phyloP scores from a whole-genome alignment of 257 asterid genomes.

The Salvia splendens region DNA sequence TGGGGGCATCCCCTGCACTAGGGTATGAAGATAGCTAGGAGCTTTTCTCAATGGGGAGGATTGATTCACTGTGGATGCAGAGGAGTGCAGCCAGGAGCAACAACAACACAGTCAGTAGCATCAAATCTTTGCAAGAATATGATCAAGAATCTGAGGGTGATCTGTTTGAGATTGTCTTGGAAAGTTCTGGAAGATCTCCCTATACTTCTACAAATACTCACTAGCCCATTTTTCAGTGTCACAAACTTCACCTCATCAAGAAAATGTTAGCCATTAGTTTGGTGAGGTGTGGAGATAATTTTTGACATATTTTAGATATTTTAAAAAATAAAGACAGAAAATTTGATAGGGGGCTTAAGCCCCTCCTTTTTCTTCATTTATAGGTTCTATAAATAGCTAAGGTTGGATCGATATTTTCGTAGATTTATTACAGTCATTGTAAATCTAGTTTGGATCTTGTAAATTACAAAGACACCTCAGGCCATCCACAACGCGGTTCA shows the following conservation, averaged over 20 bases:
- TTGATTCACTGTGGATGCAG: constrained; percentile 70
- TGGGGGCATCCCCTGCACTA: constrained; percentile 49
- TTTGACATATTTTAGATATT: too few species aligned
- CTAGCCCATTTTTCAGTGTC: constrained; percentile 7
- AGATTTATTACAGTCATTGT: too few species aligned
- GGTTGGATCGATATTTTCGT: too few species aligned
- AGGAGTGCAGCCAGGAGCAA: constrained; percentile 58
- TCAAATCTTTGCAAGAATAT: constrained; percentile 43
- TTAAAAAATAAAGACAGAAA: too few species aligned
- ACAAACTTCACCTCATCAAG: constrained; percentile 3
- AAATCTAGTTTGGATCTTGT: too few species aligned
- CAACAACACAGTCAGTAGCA: constrained; percentile 50
- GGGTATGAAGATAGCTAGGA: constrained; percentile 85
- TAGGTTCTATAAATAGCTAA: too few species aligned
- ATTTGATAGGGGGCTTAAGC: too few species aligned
- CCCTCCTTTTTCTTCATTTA: too few species aligned
- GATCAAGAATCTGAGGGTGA: constrained; percentile 88
- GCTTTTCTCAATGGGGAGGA: constrained; percentile 95
- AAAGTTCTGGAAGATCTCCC: constrained; percentile 60
- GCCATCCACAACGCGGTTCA: too few species aligned
- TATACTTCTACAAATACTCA: constrained; percentile 29
- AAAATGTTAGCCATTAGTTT: too few species aligned
- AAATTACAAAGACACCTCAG: too few species aligned
- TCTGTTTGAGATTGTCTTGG: constrained; percentile 81
- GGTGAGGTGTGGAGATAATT: too few species aligned